phyloP scores from a whole-genome alignment of 768 basidiomycete genomes.

The Tephrocybe sp. region DNA sequence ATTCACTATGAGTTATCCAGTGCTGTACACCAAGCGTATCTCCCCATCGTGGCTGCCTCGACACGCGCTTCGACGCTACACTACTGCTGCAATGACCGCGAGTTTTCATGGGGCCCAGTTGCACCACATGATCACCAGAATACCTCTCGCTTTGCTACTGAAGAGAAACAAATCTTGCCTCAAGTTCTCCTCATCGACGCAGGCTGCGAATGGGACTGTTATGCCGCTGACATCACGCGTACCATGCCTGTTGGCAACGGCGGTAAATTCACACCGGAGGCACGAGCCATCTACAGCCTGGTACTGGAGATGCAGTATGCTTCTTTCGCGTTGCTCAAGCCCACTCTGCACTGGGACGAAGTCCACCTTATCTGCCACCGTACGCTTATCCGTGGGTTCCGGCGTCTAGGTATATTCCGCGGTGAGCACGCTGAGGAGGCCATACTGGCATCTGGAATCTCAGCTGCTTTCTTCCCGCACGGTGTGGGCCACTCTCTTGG shows the following conservation, averaged over 20 bases:
- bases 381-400: constrained; percentile 77
- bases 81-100: constrained; percentile 90
- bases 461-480: constrained; percentile 91
- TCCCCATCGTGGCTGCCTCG: constrained; percentile 89
- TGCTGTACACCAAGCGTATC: constrained; percentile 83
- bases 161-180: constrained; percentile 42
- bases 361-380: constrained; percentile 84
- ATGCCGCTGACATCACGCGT: constrained; percentile 60
- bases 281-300: constrained; percentile 78
- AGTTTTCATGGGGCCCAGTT: constrained; percentile 83
- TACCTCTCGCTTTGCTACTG: constrained; percentile 40
- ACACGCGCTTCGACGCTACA: constrained; percentile 87
- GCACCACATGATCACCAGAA: constrained; percentile 54
- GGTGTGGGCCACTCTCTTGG: constrained; percentile 90
- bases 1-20: constrained; percentile 36
- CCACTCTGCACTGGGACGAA: constrained; percentile 88
- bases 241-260: constrained; percentile 94
- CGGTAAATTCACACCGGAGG: constrained; percentile 82
- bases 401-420: constrained; percentile 80
- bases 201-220: constrained; percentile 79
- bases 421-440: constrained; percentile 56
- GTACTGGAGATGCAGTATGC: constrained; percentile 90
- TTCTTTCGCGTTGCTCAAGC: constrained; percentile 65
- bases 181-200: constrained; percentile 91
- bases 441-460: constrained; percentile 74